Evolutionary conservation across 1,139 yeast genomes (phyloP), one percentile per base, ranked within the genome.

Genomic region (Saccharomycopsis hybrid): DNA sequence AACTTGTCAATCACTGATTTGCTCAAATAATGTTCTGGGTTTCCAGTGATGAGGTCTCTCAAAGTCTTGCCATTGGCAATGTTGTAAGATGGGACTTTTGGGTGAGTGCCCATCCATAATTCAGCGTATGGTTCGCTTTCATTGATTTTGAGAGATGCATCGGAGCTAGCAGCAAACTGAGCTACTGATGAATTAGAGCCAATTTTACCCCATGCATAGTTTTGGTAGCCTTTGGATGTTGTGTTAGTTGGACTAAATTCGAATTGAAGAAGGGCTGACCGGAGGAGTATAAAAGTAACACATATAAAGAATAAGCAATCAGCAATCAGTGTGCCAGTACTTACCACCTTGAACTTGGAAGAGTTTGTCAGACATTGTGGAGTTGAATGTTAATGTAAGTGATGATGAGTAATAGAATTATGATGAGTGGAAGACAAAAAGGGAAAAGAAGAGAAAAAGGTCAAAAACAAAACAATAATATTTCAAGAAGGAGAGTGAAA

Each of bases 91-190:
- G 97, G 97, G 11, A 86, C 89, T 46, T 85, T 84, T 48, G 95
- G 94, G 63, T 92, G 98, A 31, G 97, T 89, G 31, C 98, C 98
- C 98, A 92, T 92, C 98, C 98, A 92, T 59, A 92, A 74, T 65
- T 86, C 95, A 37, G 95, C 95, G 60, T 86, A 86, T 9, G 95
- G 97, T 64, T 82, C 79, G 43, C 72, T 52, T 59, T 82, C 90
- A 58, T 85, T 88, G 52, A 89, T 75, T 36, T 62, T 61, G 50
- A 81, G 69, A n/a, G 60, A 52, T 4, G 87, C 77, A 66, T 85
- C 82, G 43, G 94, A 78, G 48, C 74, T 72, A 42, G 82, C 73
- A 40, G 96, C 95, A 65, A 80, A 92, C 64, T 77, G 83, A 4
- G 97, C 97, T 49, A 89, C 97, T 5, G 95, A 86, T 31, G 96